These are phyloP conservation scores for Nakataea oryzae DNA, from an alignment of 2,329 filamentous ascomycete species.

Conservation along the genomic window DNA sequence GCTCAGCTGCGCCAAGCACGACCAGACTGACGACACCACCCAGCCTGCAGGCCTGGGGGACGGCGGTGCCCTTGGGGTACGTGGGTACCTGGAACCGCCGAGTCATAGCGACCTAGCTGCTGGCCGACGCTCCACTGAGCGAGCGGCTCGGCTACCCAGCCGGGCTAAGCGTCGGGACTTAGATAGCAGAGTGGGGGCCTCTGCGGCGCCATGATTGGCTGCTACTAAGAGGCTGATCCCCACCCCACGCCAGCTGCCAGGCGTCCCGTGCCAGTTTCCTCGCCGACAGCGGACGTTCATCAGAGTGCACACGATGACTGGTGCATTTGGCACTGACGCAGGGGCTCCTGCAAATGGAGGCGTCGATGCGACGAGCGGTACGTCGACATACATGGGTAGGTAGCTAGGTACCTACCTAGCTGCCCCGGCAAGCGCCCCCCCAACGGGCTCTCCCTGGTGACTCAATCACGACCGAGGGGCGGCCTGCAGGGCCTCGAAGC, in stretches of 20 bases:
- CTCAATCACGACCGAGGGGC: too few species aligned
- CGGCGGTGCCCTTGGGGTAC: too few species aligned
- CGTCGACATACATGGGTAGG: background rate
- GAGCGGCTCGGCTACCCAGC: background rate
- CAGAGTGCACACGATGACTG: too few species aligned
- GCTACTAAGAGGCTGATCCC: background rate
- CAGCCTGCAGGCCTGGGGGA: too few species aligned
- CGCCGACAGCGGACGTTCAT: background rate
- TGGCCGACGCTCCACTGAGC: background rate
- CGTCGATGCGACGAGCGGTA: too few species aligned
- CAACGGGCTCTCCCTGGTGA: background rate
- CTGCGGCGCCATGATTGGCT: background rate
- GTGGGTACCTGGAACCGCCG: background rate
- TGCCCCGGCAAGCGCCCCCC: too few species aligned
- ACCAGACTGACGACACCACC: background rate
- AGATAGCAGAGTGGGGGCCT: background rate
- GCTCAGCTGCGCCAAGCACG: too few species aligned
- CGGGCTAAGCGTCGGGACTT: background rate
- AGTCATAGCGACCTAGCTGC: background rate
- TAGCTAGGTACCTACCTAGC: too few species aligned
- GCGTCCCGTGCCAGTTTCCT: background rate
- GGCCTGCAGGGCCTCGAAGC: too few species aligned
- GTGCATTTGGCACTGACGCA: background rate
- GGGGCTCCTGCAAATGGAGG: background rate
- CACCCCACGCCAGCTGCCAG: background rate